Conservation (phyloP, 768 basidiomycete genomes). For the Russula compacta region DNA sequence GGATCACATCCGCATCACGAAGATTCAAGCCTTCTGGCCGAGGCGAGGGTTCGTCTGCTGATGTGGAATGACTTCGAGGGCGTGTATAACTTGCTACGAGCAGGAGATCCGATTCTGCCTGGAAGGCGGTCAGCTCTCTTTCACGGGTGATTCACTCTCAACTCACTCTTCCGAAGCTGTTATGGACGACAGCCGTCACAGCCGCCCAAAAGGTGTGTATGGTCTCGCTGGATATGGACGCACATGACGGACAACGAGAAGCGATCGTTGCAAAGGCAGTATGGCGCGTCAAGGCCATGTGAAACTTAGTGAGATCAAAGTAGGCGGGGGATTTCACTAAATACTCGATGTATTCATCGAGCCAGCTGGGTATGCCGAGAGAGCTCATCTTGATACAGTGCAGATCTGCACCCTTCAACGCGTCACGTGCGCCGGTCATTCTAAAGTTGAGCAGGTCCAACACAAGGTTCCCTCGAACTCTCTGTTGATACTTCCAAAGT, state of each 20-base stretch:
- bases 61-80: too few relatives aligned
- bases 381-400: background rate
- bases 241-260: background rate
- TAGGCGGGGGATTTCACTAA: background rate
- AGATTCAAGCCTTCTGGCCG: too few relatives aligned
- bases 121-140: too few relatives aligned
- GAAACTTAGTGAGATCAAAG: slow-evolving; percentile 4
- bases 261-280: background rate
- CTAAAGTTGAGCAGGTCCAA: background rate
- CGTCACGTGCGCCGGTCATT: background rate
- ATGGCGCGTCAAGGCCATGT: background rate
- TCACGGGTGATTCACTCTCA: too few relatives aligned
- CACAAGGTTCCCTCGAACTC: background rate
- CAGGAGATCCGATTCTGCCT: too few relatives aligned
- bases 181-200: background rate
- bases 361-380: background rate
- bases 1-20: too few relatives aligned
- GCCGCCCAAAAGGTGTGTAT: slow-evolving; percentile 2
- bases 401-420: background rate
- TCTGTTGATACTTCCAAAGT: slow-evolving; percentile 5
- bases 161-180: too few relatives aligned
- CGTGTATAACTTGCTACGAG: too few relatives aligned
- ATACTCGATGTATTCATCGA: background rate
- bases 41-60: too few relatives aligned
- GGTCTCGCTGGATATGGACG: background rate